A percentile compares a stretch with the other conserved stretches of the same genome.
These are phyloP conservation scores for Fusarium sp. DNA, from an alignment of 2,329 filamentous ascomycete genomes.

Conservation along the genomic window DNA sequence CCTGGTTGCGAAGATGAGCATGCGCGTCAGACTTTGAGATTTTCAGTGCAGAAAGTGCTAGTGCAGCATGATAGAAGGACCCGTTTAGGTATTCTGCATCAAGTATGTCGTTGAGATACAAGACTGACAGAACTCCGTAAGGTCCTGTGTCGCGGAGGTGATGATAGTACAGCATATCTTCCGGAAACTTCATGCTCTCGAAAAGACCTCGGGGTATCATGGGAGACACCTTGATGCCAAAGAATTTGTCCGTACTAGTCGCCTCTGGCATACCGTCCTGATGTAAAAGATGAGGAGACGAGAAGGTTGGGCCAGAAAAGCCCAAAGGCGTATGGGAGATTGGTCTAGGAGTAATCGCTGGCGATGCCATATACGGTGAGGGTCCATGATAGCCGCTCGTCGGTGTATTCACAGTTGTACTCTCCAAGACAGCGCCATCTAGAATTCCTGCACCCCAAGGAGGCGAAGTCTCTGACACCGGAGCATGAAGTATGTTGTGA, in stretches of 20 bases:
- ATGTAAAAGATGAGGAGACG: not conserved
- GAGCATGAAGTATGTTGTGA: not conserved
- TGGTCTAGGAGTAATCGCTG: not conserved
- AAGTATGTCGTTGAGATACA: constrained; percentile 25
- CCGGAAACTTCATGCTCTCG: constrained; percentile 25
- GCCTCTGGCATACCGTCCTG: not conserved
- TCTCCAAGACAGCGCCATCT: not conserved
- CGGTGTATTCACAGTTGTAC: not conserved
- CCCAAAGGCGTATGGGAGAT: not conserved
- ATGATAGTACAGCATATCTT: constrained; percentile 38
- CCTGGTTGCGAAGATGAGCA: not conserved
- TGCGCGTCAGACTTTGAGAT: constrained; percentile 10
- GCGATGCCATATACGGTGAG: not conserved
- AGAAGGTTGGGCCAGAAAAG: not conserved
- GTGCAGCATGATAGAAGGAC: constrained; percentile 30
- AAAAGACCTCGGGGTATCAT: constrained; percentile 22
- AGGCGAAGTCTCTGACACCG: not conserved
- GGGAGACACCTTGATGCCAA: constrained; percentile 2
- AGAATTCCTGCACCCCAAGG: constrained; percentile 1
- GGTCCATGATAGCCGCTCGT: not conserved
- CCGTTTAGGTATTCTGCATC: constrained; percentile 3
- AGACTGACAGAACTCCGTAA: constrained; percentile 16
- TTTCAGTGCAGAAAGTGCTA: constrained; percentile 26
- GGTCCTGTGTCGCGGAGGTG: constrained; percentile 23
- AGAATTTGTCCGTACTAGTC: not conserved